Evolutionary conservation across 2,329 filamentous ascomycete species (phyloP), one percentile per base, ranked within the genome.

Genomic region (Dryadomyces sulphureus): DNA sequence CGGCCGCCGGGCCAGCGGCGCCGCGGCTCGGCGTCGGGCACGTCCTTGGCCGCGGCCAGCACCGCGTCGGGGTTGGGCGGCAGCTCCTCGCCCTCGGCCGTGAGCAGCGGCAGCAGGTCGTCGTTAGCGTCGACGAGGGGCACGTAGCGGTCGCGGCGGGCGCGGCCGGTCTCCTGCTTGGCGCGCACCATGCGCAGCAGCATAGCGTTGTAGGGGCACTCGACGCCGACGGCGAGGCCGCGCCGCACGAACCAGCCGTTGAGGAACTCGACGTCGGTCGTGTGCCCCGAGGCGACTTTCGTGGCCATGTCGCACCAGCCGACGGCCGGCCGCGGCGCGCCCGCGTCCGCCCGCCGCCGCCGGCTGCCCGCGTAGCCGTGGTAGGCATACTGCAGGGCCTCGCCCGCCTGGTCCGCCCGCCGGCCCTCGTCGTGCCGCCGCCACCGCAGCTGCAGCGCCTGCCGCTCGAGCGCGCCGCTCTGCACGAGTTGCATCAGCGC

Each of bases 171-270:
- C 16, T 19, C 14, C 39, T 72, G 64, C 65, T 84, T 90, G 21
- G 78, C 84, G 57, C 83, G 78, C 42, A 95, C 79, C 64, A 88
- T 63, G 45, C 79, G 68, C 60, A 82, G 66, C 38, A 93, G 66
- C 68, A 84, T 73, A 54, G 80, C 79, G 58, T 94, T 92, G 50
- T 81, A 68, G 11, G 77, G 75, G 55, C 79, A 79, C 43, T 75
- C 67, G n/a, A 94, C 67, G 1, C 85, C 84, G 49, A 89, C 56
- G 58, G 84, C 75, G 54, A 75, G 71, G 0, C 84, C 92, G 36
- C 81, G 73, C 43, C 68, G 71, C 27, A 93, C 70, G 49, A 98
- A 82, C 64, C 90, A 98, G 1, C 89, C 90, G 59, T 93, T 95
- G 54, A 90, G 74, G 56, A 81, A 94, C 40, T 89, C 77, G 36